Percentiles rank a stretch among this genome's conserved stretches.
Conservation (phyloP, 768 basidiomycete genomes). For the Mycena venus region DNA sequence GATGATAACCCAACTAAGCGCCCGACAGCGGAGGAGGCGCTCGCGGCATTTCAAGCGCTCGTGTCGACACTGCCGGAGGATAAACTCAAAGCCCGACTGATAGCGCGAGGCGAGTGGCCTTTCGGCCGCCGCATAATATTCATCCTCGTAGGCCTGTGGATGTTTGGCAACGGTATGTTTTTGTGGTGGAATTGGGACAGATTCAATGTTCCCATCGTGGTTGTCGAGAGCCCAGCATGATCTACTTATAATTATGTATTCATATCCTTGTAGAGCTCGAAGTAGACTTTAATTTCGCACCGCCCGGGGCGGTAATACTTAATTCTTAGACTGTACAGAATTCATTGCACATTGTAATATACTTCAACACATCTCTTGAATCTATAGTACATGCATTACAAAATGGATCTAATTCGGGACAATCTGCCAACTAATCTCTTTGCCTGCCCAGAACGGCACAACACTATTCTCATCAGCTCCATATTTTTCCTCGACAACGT, state of each 20-base stretch:
- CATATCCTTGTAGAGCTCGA: background rate
- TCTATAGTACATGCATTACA: background rate
- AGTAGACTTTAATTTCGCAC: background rate
- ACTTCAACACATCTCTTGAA: background rate
- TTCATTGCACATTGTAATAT: background rate
- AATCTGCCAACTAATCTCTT: slow-evolving; percentile 81
- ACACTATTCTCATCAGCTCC: slow-evolving; percentile 64
- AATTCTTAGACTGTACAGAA: background rate
- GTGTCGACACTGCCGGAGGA: slow-evolving; percentile 23
- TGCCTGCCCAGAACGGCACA: slow-evolving; percentile 92
- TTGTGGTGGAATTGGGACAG: slow-evolving; percentile 32
- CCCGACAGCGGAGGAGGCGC: slow-evolving; percentile 24
- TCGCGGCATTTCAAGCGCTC: slow-evolving; percentile 18
- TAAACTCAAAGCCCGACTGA: slow-evolving; percentile 24
- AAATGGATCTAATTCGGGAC: slow-evolving; percentile 24
- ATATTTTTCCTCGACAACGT: slow-evolving; percentile 64
- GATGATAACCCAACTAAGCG: slow-evolving; percentile 31
- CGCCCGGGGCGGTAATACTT: slow-evolving; percentile 19
- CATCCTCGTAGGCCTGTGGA: slow-evolving; percentile 1
- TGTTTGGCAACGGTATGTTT: slow-evolving; percentile 18
- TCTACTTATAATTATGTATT: background rate
- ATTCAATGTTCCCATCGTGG: slow-evolving; percentile 2
- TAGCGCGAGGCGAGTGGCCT: slow-evolving; percentile 28
- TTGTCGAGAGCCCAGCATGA: background rate
- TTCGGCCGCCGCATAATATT: slow-evolving; percentile 9